Conservation (phyloP, 768 basidiomycete species). For the Amanita pseudoporphyria region DNA sequence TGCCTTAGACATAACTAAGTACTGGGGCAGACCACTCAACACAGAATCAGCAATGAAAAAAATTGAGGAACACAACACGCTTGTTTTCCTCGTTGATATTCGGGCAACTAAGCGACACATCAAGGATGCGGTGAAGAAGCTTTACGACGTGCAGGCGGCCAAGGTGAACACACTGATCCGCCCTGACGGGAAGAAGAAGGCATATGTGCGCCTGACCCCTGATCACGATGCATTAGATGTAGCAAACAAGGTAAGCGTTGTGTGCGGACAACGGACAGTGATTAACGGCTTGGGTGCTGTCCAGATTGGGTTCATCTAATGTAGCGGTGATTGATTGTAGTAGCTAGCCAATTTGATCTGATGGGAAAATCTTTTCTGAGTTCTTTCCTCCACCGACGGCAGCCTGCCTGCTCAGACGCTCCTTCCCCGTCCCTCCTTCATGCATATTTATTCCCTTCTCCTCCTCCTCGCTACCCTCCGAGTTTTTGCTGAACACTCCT, state of each 20-base stretch:
- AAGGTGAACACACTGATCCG: constrained; percentile 99
- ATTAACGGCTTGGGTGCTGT: constrained; percentile 1
- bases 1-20: not conserved
- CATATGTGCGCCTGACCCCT: constrained; percentile 90
- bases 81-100: constrained; percentile 96
- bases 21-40: constrained; percentile 60
- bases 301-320: constrained; percentile 92
- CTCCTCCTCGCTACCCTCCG: constrained; percentile 19
- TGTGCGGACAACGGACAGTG: constrained; percentile 3
- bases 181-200: constrained; percentile 99
- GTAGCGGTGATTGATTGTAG: constrained; percentile 1
- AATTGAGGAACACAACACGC: constrained; percentile 99
- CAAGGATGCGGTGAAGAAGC: constrained; percentile 98
- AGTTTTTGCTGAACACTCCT: constrained; percentile 30
- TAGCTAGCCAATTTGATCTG: not conserved
- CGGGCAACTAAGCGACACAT: constrained; percentile 98
- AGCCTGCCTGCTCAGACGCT: constrained; percentile 1
- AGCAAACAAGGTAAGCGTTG: constrained; percentile 75
- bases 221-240: constrained; percentile 96
- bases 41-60: constrained; percentile 99
- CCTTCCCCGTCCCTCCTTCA: constrained; percentile 8
- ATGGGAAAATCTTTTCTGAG: not conserved
- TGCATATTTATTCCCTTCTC: constrained; percentile 21
- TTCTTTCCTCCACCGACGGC: not conserved
- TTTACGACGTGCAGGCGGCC: constrained; percentile 93